Conservation (phyloP, 805 yeast species). For the Candida endomychidarum region DNA sequence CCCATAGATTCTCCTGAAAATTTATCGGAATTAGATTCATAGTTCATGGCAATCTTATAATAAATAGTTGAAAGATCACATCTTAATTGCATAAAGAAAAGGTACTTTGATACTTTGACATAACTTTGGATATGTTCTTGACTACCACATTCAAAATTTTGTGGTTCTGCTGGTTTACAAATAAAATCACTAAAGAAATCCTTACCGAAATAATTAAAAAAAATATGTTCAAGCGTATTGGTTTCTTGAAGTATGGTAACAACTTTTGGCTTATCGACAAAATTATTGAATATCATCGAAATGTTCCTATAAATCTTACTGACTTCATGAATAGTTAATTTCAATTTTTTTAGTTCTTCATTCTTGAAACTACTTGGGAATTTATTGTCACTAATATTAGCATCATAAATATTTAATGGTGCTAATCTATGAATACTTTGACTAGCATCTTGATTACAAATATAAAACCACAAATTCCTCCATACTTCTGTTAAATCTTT, state of each 20-base stretch:
- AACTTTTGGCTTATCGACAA: conserved; percentile 30
- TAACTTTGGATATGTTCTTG: conserved; percentile 27
- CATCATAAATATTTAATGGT: conserved; percentile 24
- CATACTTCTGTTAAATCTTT: conserved; percentile 28
- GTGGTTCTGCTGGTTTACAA: conserved; percentile 30
- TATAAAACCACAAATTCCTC: conserved; percentile 38
- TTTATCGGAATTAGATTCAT: conserved; percentile 32
- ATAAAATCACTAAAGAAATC: conserved; percentile 41
- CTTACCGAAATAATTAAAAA: conserved; percentile 38
- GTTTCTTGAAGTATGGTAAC: conserved; percentile 36
- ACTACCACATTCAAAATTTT: conserved; percentile 17
- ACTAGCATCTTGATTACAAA: conserved; percentile 30
- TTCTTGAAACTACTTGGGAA: conserved; percentile 22
- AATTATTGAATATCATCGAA: conserved; percentile 26
- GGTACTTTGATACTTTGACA: conserved; percentile 36
- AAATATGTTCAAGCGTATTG: conserved; percentile 34
- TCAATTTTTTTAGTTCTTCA: conserved; percentile 17
- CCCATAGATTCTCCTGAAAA: conserved; percentile 30
- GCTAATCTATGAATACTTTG: conserved; percentile 35
- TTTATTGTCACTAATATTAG: conserved; percentile 36
- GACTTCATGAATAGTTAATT: conserved; percentile 19
- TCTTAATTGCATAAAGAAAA: conserved; percentile 36
- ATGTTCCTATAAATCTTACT: conserved; percentile 30
- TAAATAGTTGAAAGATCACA: conserved; percentile 42
- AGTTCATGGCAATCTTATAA: conserved; percentile 41